Base-by-base conservation (phyloP, 805 yeast species). In the Metschnikowia chrysomelidarum region DNA sequence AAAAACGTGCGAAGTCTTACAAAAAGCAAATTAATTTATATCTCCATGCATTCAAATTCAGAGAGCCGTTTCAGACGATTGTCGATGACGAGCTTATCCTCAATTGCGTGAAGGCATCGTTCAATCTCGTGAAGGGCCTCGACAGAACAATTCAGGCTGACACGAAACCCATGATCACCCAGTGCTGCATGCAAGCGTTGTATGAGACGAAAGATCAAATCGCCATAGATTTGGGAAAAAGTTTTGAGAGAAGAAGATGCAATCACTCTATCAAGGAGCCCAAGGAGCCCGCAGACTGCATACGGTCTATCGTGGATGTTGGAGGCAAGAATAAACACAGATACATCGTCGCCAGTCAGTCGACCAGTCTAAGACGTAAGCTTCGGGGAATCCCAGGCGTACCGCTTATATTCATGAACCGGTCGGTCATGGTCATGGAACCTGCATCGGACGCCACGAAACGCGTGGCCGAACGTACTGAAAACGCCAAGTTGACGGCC, bases 391-490 rank as follows among this genome's bases (percentile, higher is more conserved):
- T 88, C 8, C 95, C 98, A 0, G 98, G 96, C 9, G 83, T 87
- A 1, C 98, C 98, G 1, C 60, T 93, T 46, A 67, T 91, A 7
- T 89, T 84, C 57, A 79, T 93, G 77, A 81, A 84, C 53, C 72
- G 96, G 42, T 78, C 96, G 1, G 98, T 93, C 12, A 86, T 93
- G 91, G 80, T 93, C 18, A 79, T 93, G 93, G 98, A 93, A 60
- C 96, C 97, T 6, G 64, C 88, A 47, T 84, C 95, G 34, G 74
- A 73, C 24, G 85, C 86, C 5, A 82, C 91, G 27, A 47, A 55
- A 11, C 50, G 49, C 21, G 60, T 46, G 19, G 56, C 69, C 2
- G 47, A 53, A n/a, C 49, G 59, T 19, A 64, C 71, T 25, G 98
- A 93, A 59, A 56, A 64, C 1, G 67, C 71, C 28, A 93, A 93